A percentile compares a stretch with the other conserved stretches of the same genome.
Conservation (phyloP, 495 filamentous ascomycete species). For the Penicillium tannophilum region DNA sequence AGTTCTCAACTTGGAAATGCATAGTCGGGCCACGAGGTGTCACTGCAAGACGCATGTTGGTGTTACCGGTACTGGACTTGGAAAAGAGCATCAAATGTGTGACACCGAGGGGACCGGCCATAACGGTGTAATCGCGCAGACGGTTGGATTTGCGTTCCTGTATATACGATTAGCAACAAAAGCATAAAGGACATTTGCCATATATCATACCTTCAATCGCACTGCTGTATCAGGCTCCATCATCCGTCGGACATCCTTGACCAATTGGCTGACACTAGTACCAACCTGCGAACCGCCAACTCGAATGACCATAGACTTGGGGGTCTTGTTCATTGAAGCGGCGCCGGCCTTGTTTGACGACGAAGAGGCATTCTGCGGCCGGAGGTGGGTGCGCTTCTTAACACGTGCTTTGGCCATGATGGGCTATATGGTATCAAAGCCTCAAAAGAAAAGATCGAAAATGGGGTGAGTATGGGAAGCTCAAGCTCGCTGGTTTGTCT, state of each 20-base stretch:
- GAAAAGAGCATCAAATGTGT: slow-evolving; percentile 95
- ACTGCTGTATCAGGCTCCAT: slow-evolving; percentile 95
- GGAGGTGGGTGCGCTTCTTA: slow-evolving; percentile 87
- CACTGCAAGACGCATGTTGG: slow-evolving; percentile 85
- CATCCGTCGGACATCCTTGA: slow-evolving; percentile 85
- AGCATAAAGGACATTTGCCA: slow-evolving; percentile 1
- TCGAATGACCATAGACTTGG: slow-evolving; percentile 98
- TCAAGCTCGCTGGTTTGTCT: slow-evolving; percentile 20
- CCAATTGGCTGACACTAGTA: slow-evolving; percentile 86
- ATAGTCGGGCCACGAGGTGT: slow-evolving; percentile 91
- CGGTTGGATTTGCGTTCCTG: slow-evolving; percentile 89
- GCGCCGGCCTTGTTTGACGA: slow-evolving; percentile 55
- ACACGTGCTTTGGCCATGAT: slow-evolving; percentile 78
- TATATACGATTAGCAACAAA: slow-evolving; percentile 10
- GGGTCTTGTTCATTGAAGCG: slow-evolving; percentile 57
- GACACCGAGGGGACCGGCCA: slow-evolving; percentile 94
- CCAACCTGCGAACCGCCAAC: slow-evolving; percentile 94
- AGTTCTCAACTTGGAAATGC: slow-evolving; percentile 94
- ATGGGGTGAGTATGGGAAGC: slow-evolving; percentile 13
- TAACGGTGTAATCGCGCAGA: slow-evolving; percentile 88
- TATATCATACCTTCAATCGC: slow-evolving; percentile 61
- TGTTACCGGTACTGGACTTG: slow-evolving; percentile 84
- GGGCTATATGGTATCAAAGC: slow-evolving; percentile 14
- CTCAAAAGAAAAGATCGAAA: slow-evolving; percentile 10
- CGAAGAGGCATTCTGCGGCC: slow-evolving; percentile 62